These are phyloP conservation scores for Trichothecium sympodiale DNA, from an alignment of 2,329 filamentous ascomycete species.

Conservation along the genomic window DNA sequence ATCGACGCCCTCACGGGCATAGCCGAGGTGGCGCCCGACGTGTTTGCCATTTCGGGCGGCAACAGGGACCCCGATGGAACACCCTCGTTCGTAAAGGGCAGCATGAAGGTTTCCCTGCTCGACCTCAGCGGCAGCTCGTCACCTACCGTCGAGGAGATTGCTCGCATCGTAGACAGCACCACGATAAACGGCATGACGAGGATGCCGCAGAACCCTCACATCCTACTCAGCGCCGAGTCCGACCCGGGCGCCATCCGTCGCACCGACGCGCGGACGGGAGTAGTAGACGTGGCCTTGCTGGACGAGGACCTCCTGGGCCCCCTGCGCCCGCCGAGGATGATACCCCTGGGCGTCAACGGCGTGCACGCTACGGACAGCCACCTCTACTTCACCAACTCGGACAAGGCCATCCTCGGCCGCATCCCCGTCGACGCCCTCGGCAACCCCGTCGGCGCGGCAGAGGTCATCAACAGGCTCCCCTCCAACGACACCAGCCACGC, in stretches of 20 bases:
- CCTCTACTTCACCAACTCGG: slow-evolving; percentile 12
- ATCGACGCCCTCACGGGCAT: slow-evolving; percentile 9
- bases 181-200: slow-evolving; percentile 13
- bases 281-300: slow-evolving; percentile 6
- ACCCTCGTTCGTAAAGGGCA: slow-evolving; percentile 4
- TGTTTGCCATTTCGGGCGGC: slow-evolving; percentile 10
- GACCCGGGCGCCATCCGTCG: slow-evolving; percentile 8
- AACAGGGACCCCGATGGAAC: slow-evolving; percentile 5
- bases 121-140: slow-evolving; percentile 1
- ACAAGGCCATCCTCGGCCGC: slow-evolving; percentile 6
- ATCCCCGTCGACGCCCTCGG: slow-evolving; percentile 5
- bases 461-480: slow-evolving; percentile 4
- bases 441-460: slow-evolving; percentile 3
- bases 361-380: slow-evolving; percentile 7
- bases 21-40: slow-evolving; percentile 8
- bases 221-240: slow-evolving; percentile 12
- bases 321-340: not conserved
- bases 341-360: slow-evolving; percentile 11
- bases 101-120: slow-evolving; percentile 7
- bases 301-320: slow-evolving; percentile 7
- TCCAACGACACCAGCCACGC: slow-evolving; percentile 1
- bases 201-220: slow-evolving; percentile 6
- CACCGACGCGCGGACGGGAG: slow-evolving; percentile 7
- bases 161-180: slow-evolving; percentile 4
- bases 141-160: slow-evolving; percentile 4